These are phyloP conservation scores for Penicillium macrosclerotiorum DNA, from an alignment of 495 filamentous ascomycete genomes.

Conservation along the genomic window DNA sequence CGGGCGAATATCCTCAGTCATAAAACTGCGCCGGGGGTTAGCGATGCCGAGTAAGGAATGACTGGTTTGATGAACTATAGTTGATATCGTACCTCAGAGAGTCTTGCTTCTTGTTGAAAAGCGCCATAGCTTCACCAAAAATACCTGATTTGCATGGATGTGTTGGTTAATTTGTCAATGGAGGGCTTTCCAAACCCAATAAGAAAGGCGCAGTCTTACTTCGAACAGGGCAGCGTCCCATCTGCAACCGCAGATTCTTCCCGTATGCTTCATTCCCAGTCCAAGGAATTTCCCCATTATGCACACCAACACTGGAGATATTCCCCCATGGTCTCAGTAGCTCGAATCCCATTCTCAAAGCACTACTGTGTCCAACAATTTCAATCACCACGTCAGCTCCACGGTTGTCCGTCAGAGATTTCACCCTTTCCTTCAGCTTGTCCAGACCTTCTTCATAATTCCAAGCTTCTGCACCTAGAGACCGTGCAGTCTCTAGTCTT, in stretches of 20 bases:
- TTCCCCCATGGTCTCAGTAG: conserved; percentile 81
- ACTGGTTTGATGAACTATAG: conserved; percentile 13
- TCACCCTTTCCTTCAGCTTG: conserved; percentile 52
- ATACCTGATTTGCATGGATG: conserved; percentile 27
- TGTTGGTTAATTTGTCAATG: no score
- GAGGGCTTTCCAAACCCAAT: no score
- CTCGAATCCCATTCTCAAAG: conserved; percentile 77
- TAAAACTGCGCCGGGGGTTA: conserved; percentile 32
- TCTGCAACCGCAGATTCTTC: conserved; percentile 85
- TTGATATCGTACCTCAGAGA: conserved; percentile 21
- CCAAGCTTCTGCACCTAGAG: conserved; percentile 74
- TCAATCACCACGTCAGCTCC: conserved; percentile 88
- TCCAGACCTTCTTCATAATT: conserved; percentile 69
- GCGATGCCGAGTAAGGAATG: no score
- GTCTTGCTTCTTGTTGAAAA: conserved; percentile 56
- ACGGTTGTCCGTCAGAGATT: conserved; percentile 70
- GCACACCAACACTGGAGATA: conserved; percentile 82
- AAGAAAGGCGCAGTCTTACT: no score
- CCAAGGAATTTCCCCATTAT: conserved; percentile 87
- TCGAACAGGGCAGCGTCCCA: conserved; percentile 85
- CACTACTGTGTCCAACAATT: conserved; percentile 76
- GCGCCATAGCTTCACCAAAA: conserved; percentile 60
- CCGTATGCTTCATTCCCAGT: conserved; percentile 80
- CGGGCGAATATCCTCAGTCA: conserved; percentile 36
- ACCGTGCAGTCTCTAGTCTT: conserved; percentile 66